Evolutionary conservation across 2,329 filamentous ascomycete species (phyloP).

Genomic region (Aspergillus sp.): DNA sequence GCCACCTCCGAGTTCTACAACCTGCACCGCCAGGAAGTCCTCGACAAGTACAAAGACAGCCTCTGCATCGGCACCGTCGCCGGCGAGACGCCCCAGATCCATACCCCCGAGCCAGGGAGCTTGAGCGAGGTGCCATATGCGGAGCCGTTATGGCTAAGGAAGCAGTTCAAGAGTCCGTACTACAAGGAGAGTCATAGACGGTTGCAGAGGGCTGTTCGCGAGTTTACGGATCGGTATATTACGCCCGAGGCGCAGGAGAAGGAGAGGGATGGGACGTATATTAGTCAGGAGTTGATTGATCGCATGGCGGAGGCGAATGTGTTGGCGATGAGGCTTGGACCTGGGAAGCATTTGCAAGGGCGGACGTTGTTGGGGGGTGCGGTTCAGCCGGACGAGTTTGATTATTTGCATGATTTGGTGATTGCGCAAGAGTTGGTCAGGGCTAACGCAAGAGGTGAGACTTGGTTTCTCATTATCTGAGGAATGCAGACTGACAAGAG

Average conservation of each 20-base stretch:
- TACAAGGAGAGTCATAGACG: conserved; percentile 67
- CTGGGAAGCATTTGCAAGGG: conserved; percentile 73
- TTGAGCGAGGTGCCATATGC: conserved; percentile 74
- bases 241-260: conserved; percentile 68
- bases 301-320: conserved; percentile 68
- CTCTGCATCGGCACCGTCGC: conserved; percentile 69
- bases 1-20: conserved; percentile 84
- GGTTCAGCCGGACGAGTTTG: conserved; percentile 71
- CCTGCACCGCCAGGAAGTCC: conserved; percentile 83
- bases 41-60: conserved; percentile 62
- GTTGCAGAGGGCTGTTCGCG: conserved; percentile 62
- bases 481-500: not conserved
- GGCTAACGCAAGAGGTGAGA: conserved; percentile 55
- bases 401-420: conserved; percentile 81
- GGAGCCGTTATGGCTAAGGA: conserved; percentile 75
- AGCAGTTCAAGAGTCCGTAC: conserved; percentile 71
- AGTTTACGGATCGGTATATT: conserved; percentile 66
- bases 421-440: conserved; percentile 66
- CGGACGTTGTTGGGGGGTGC: conserved; percentile 61
- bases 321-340: conserved; percentile 74
- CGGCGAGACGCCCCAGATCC: conserved; percentile 67
- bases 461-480: conserved; percentile 4
- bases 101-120: conserved; percentile 63
- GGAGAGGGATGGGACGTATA: conserved; percentile 66
- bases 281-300: conserved; percentile 65